Base-by-base conservation (phyloP, 331 rosid genomes). In the Pyrus hybrid region DNA sequence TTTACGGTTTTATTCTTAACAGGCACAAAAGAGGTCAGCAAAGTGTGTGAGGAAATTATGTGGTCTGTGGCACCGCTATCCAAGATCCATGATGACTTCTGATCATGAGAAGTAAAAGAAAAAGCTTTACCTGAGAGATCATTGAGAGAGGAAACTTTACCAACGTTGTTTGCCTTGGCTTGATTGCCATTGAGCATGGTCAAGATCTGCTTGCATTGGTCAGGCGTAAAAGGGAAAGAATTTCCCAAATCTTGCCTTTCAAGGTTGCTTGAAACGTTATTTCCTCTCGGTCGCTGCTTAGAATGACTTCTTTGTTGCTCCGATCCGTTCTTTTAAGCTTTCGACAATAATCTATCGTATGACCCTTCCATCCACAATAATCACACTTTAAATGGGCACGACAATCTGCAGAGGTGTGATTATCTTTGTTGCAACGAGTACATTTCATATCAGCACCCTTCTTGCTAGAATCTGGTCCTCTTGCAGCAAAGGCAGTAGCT, bases 221-320 rank as follows among this genome's bases (percentile, higher is more conserved):
- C 8, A 0, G 8, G 8, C 0, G 3, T 47, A 0, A 5, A 47
- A 0, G 54, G 54, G 0, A 47, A 47, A 0, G 3, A 14, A 1
- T 0, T 14, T 16, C 3, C 0, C n/a, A 49, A 49, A 2, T 49
- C 54, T 5, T 49, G n/a, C 3, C 8, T 5, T 0, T 16, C n/a
- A 49, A 14, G 5, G 0, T 41, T 41, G 1, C 13, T 9, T 3
- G 47, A 37, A 9, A 37, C 4, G 1, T 37, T 37, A 1, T 37
- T 37, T 0, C 45, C 4, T 2, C 13, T 37, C 0, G 45, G 0
- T 37, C 1, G 0, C 45, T 41, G 13, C 13, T 10, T 41, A 41
- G 47, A 41, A 41, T 41, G 13, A 0, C 4, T 10, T 0, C 4
- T 37, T 37, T 37, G 4, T 37, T 37, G 13, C 1, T 37, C 45